These are phyloP conservation scores for Vitis hybrid DNA, from an alignment of 177 flowering plant species.

Conservation along the genomic window DNA sequence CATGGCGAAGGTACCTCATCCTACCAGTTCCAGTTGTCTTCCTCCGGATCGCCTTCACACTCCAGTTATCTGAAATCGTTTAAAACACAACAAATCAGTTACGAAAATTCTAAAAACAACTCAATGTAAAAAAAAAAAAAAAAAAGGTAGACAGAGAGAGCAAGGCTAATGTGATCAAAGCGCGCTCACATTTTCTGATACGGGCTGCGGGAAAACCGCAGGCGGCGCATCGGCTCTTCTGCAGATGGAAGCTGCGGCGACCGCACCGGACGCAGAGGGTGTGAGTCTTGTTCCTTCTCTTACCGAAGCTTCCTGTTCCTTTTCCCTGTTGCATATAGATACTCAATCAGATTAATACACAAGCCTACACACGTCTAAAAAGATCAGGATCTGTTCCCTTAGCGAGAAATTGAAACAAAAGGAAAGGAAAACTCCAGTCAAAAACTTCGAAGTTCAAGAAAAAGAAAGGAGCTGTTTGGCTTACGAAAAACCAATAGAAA, in stretches of 20 bases:
- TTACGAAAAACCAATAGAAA: too few species aligned
- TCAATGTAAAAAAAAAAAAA: neutral
- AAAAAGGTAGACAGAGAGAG: neutral
- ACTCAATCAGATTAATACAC: neutral
- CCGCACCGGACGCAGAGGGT: constrained; percentile 84
- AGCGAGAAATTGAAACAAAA: too few species aligned
- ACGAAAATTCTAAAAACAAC: neutral
- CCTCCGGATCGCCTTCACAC: constrained; percentile 76
- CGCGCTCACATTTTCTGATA: constrained; percentile 51
- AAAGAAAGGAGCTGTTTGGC: too few species aligned
- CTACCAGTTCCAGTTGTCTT: constrained; percentile 89
- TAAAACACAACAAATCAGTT: neutral
- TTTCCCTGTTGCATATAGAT: constrained; percentile 48
- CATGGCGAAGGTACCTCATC: constrained; percentile 75
- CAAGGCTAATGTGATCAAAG: neutral
- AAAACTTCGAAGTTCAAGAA: too few species aligned
- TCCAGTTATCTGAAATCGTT: constrained; percentile 61
- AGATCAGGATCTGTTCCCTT: too few species aligned
- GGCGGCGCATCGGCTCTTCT: constrained; percentile 85
- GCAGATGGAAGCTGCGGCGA: constrained; percentile 85
- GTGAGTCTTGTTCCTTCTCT: constrained; percentile 97
- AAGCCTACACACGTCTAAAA: too few species aligned
- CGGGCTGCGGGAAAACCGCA: constrained; percentile 77
- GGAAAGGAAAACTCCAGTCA: too few species aligned
- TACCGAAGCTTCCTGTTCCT: constrained; percentile 96